Percentiles rank a stretch among this genome's conserved stretches.
Conservation (phyloP, 192 early-diverging fungal species). For the Podila epicladia region DNA sequence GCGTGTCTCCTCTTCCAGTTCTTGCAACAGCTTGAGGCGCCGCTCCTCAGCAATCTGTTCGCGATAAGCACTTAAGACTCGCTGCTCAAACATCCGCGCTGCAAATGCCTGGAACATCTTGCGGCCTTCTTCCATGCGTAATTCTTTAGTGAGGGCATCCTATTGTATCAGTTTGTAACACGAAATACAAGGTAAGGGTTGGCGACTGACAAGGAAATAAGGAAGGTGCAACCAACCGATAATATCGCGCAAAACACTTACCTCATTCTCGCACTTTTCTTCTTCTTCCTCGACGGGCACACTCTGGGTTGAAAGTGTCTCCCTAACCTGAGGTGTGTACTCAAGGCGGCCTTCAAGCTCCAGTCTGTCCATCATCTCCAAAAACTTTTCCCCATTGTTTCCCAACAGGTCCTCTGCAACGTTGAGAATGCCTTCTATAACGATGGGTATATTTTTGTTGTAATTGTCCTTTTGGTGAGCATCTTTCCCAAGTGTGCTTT, state of each 20-base stretch:
- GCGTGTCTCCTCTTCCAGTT: constrained; percentile 89
- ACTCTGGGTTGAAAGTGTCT: constrained; percentile 13
- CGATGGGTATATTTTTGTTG: background rate
- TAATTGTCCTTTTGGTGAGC: background rate
- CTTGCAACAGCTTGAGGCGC: constrained; percentile 85
- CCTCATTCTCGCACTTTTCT: too few species aligned
- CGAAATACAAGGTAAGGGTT: background rate
- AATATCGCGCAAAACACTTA: too few species aligned
- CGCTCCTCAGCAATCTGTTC: constrained; percentile 94
- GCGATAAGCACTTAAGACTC: constrained; percentile 91
- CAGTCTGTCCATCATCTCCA: constrained; percentile 97
- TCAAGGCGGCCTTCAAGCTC: too few species aligned
- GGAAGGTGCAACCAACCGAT: background rate
- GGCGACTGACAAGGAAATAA: background rate
- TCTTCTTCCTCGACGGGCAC: constrained; percentile 57
- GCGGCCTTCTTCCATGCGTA: constrained; percentile 91
- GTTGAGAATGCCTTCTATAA: constrained; percentile 64
- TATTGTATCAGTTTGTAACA: constrained; percentile 30
- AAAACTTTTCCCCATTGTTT: constrained; percentile 94
- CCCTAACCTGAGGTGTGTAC: too few species aligned
- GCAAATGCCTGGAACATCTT: constrained; percentile 97
- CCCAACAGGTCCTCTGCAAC: constrained; percentile 91
- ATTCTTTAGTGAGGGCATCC: constrained; percentile 84
- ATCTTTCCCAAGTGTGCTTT: background rate
- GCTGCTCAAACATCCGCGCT: constrained; percentile 97